Evolutionary conservation across 306 rosid species (phyloP), one percentile per base, ranked within the genome.

Genomic region (Leucaena leucocephala): DNA sequence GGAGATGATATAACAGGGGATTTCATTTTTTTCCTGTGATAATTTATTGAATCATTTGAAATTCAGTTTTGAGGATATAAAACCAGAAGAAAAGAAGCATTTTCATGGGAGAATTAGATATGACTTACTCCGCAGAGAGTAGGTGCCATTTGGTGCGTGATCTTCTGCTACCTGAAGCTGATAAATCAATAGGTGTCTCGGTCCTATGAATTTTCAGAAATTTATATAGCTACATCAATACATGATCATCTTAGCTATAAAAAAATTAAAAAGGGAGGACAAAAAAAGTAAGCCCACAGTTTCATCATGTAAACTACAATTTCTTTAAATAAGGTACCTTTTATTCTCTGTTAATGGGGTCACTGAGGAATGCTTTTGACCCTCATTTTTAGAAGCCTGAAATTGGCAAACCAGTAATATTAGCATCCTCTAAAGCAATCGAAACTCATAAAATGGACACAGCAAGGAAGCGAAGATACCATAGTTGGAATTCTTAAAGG

Each of bases 1-100:
- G 92, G 80, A 34, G 91, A 83, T 19, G 89, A 84, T 75, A 89
- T 86, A 77, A 81, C 86, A 1, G 87, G 92, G n/a, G 93, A 87
- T 75, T 70, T 76, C 48, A 73, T 39, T 71, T 79, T 86, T 79
- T 92, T 85, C 89, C 90, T 92, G 89, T 86, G 73, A 36, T 81
- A 78, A 89, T 85, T 87, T 49, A 82, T 27, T 22, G 36, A 83
- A 80, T 77, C 74, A 76, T 87, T 76, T 62, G 80, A 84, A 80
- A 82, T 76, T 74, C 85, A 81, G 84, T 40, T 76, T 61, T 35
- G 42, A 49, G 72, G 67, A 62, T 33, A 52, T 71, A 36, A 8
- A 39, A 75, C 38, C 50, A 81, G 79, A 82, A 52, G 70, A 44
- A 52, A 55, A 46, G 70, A 48, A 49, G 57, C 48, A 54, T 16